Evolutionary conservation across 495 filamentous ascomycete species (phyloP).

Genomic region (Aspergillus diversus): DNA sequence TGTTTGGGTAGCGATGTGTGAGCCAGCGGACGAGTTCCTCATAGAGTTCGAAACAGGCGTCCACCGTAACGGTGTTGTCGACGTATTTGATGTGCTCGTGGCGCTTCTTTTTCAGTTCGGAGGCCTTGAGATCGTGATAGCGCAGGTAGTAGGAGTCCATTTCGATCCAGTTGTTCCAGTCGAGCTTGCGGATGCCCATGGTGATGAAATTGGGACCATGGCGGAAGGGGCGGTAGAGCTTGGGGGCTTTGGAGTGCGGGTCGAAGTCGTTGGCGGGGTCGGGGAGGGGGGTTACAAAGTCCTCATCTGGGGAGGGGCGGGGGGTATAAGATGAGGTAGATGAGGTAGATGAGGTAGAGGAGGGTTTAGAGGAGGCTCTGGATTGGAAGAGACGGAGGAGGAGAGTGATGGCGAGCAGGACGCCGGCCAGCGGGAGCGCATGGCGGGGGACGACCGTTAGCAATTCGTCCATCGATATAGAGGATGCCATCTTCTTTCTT

Average conservation of each 20-base stretch:
- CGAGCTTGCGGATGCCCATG: conserved; percentile 74
- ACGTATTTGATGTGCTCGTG: conserved; percentile 27
- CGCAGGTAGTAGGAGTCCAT: conserved; percentile 72
- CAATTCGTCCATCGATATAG: not conserved
- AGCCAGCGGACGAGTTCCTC: conserved; percentile 71
- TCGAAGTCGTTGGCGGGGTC: conserved; percentile 11
- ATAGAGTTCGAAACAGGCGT: conserved; percentile 68
- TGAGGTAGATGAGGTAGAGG: not conserved
- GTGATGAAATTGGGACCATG: conserved; percentile 70
- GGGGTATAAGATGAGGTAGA: not conserved
- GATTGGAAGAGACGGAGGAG: not conserved
- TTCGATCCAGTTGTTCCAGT: conserved; percentile 75
- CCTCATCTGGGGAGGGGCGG: not conserved
- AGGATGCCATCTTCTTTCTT: too few relatives aligned
- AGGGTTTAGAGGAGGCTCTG: not conserved
- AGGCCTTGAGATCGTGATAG: conserved; percentile 67
- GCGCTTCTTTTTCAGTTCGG: conserved; percentile 51
- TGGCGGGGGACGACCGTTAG: not conserved
- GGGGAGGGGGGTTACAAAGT: conserved; percentile 22
- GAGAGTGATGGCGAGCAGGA: not conserved
- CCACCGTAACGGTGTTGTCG: conserved; percentile 53
- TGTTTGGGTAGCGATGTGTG: conserved; percentile 66
- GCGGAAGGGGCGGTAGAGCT: conserved; percentile 75
- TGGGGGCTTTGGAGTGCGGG: conserved; percentile 54
- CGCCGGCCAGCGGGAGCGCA: not conserved